Conservation (phyloP, 345 rosid species). For the Pistacia vera region DNA sequence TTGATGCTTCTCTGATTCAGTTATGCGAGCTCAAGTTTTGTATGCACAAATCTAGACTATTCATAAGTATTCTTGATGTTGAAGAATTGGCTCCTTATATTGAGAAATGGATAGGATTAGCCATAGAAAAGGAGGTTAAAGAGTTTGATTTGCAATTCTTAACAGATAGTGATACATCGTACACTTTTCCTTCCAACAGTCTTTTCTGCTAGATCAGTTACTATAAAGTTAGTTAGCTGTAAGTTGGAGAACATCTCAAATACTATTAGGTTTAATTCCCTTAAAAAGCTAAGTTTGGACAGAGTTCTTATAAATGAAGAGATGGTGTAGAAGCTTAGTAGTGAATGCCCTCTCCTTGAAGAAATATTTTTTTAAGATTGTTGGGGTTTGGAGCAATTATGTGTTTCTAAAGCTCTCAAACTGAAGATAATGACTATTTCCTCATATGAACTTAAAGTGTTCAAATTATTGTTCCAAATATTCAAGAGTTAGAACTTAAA, state of each 20-base stretch:
- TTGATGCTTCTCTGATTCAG: not conserved
- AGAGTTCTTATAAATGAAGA: no score
- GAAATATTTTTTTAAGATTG: not conserved
- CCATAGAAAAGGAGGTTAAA: not conserved
- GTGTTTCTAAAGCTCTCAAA: not conserved
- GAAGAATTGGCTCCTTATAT: not conserved
- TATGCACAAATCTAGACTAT: conserved; percentile 4
- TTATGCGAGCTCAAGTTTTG: not conserved
- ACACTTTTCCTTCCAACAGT: not conserved
- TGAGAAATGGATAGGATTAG: not conserved
- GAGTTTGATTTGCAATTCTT: no score
- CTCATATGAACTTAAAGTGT: not conserved
- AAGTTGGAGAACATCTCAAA: no score
- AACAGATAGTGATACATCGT: not conserved
- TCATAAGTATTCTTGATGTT: not conserved
- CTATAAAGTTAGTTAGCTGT: not conserved
- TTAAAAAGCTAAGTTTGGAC: no score
- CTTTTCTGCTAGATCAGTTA: not conserved
- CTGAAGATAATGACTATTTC: not conserved
- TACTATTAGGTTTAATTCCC: no score
- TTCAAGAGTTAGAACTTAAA: not conserved
- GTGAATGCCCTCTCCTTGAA: not conserved
- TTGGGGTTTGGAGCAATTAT: not conserved
- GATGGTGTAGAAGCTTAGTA: no score
- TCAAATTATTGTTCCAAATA: not conserved